Evolutionary conservation across 2,329 filamentous ascomycete genomes (phyloP).

Genomic region (Coniochaeta ligniaria): DNA sequence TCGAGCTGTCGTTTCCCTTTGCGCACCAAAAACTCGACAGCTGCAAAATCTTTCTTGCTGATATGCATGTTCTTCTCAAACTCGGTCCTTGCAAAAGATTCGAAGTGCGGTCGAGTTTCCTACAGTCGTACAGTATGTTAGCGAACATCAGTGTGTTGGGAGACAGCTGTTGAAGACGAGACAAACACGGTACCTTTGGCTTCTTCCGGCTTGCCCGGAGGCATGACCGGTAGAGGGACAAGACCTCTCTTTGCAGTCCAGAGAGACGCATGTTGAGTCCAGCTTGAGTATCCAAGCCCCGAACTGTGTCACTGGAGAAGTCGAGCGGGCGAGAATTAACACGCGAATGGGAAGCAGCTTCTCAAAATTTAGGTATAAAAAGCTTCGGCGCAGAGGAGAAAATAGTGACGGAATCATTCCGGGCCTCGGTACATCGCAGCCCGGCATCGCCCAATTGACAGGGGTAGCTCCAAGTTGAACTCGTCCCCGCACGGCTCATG

Average conservation of each 20-base stretch:
- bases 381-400: not conserved
- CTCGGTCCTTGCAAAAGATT: constrained; percentile 60
- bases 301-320: no score
- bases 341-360: not conserved
- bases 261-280: constrained; percentile 49
- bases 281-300: not conserved
- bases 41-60: constrained; percentile 77
- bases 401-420: constrained; percentile 3
- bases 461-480: not conserved
- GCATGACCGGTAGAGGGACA: constrained; percentile 80
- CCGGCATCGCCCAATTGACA: constrained; percentile 3
- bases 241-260: constrained; percentile 83
- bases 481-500: not conserved
- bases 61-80: constrained; percentile 65
- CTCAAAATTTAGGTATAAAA: not conserved
- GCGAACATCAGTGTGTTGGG: not conserved
- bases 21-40: constrained; percentile 78
- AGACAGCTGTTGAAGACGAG: not conserved
- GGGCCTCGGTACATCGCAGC: constrained; percentile 8
- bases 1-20: constrained; percentile 79
- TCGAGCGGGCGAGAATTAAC: not conserved
- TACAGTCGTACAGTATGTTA: constrained; percentile 18
- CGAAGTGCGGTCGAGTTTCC: constrained; percentile 54
- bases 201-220: constrained; percentile 77
- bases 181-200: constrained; percentile 47